These are phyloP conservation scores for sorghum (Sorghum bicolor) DNA, from an alignment of 176 grass and related monocot genomes.

Conservation along the genomic window Sorghum_bicolor_NCBIv3 NC_012876.2:62174501-62175000, in stretches of 20 bases:
- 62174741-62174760: too few species aligned
- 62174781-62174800: too few species aligned
- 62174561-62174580: constrained; percentile 2
- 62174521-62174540: not conserved
- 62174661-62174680: not conserved
- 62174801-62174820: too few species aligned
- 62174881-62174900: too few species aligned
- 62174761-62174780: too few species aligned
- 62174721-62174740: not conserved
- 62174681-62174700: not conserved
- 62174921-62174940: too few species aligned
- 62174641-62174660: not conserved
- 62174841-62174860: too few species aligned
- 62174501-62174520: not conserved
- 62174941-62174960: too few species aligned
- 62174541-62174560: not conserved
- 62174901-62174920: too few species aligned
- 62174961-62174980: too few species aligned
- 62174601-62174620: not conserved
- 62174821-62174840: too few species aligned
- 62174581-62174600: not conserved
- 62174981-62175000: not conserved
- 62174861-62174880: too few species aligned
- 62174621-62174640: not conserved
- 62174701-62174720: not conserved